Evolutionary conservation across 352 stramenopile species (phyloP).

Genomic region (Globisporangium spiculum): DNA sequence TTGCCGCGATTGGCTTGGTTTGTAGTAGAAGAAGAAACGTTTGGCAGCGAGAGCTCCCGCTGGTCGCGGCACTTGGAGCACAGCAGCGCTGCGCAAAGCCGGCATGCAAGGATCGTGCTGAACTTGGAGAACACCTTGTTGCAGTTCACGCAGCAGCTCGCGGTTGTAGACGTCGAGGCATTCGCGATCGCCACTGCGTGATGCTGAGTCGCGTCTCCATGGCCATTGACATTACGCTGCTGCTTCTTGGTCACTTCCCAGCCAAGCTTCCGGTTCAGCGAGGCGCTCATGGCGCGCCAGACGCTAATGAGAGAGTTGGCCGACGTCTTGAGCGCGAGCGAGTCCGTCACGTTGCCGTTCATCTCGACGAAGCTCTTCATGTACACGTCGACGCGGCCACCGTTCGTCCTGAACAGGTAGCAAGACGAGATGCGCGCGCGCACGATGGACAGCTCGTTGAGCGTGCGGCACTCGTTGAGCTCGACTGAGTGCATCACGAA

Average conservation of each 20-base stretch:
- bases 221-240: background rate
- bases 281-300: constrained; percentile 2
- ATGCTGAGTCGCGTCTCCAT: background rate
- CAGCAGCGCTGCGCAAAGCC: constrained; percentile 7
- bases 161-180: background rate
- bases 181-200: background rate
- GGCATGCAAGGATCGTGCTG: constrained; percentile 2
- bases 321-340: constrained; percentile 27
- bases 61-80: constrained; percentile 16
- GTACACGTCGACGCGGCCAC: constrained; percentile 41
- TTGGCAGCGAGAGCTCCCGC: constrained; percentile 1
- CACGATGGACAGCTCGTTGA: constrained; percentile 31
- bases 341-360: constrained; percentile 40
- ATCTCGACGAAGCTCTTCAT: constrained; percentile 41
- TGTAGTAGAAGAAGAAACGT: background rate
- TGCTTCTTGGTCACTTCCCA: constrained; percentile 7
- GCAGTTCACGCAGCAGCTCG: constrained; percentile 6
- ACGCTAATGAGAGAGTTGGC: constrained; percentile 25
- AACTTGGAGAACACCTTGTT: constrained; percentile 8
- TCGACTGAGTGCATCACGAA: constrained; percentile 64
- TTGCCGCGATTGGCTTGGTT: background rate
- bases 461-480: constrained; percentile 28
- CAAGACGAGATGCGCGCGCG: constrained; percentile 39
- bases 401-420: constrained; percentile 31
- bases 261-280: constrained; percentile 9